Evolutionary conservation across 345 rosid species (phyloP).

Genomic region (Eucalyptus caleyi): DNA sequence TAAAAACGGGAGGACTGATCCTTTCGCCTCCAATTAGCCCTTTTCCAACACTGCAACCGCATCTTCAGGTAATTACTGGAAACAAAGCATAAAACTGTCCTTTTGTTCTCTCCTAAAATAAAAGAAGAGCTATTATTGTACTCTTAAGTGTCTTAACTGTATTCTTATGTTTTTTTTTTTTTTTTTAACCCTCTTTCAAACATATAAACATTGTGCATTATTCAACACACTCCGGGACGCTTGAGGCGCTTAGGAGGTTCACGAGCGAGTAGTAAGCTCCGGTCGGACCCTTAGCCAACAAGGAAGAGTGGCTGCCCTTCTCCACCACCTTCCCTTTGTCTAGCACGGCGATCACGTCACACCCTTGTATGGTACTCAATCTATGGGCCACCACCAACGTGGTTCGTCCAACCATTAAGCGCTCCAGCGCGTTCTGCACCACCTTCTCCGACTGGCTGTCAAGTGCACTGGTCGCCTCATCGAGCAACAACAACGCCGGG

Average conservation of each 20-base stretch:
- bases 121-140: neutral
- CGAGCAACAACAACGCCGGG: slow-evolving; percentile 37
- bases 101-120: neutral
- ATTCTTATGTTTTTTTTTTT: neutral
- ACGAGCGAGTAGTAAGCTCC: slow-evolving; percentile 60
- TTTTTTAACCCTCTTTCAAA: neutral
- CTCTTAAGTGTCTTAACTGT: neutral
- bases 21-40: no score
- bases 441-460: slow-evolving; percentile 56
- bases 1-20: no score
- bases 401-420: slow-evolving; percentile 52
- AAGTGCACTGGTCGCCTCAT: slow-evolving; percentile 71
- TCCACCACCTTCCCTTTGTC: slow-evolving; percentile 52
- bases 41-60: no score
- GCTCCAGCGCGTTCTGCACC: slow-evolving; percentile 57
- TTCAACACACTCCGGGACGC: neutral
- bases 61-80: neutral
- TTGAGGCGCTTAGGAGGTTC: slow-evolving; percentile 11
- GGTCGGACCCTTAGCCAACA: slow-evolving; percentile 24
- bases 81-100: neutral
- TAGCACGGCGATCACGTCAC: slow-evolving; percentile 39
- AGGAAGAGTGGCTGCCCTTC: slow-evolving; percentile 46
- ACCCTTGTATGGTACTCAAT: slow-evolving; percentile 43
- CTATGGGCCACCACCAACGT: slow-evolving; percentile 69
- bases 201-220: neutral